Evolutionary conservation across 73 alveolate genomes (phyloP).

Genomic region (Uronychia binucleata): DNA sequence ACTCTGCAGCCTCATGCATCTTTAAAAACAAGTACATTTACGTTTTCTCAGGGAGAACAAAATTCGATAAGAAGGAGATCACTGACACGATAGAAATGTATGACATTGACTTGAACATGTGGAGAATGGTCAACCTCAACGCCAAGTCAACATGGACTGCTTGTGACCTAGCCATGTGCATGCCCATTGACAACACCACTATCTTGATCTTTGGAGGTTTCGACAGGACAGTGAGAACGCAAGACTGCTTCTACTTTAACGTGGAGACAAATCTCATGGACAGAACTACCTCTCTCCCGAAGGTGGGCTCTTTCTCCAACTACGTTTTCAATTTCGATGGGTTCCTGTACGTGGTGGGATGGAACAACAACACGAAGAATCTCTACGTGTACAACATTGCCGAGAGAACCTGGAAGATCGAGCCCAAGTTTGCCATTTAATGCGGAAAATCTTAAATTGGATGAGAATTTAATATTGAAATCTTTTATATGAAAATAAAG

Average conservation of each 20-base stretch:
- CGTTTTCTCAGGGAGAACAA: constrained; percentile 63
- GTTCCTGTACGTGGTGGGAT: constrained; percentile 57
- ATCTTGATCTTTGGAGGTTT: constrained; percentile 67
- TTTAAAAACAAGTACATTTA: constrained; percentile 58
- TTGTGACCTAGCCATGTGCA: constrained; percentile 68
- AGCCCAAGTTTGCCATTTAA: constrained; percentile 52
- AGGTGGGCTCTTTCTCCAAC: constrained; percentile 64
- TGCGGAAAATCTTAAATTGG: neutral
- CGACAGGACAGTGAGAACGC: constrained; percentile 59
- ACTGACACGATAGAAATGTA: constrained; percentile 68
- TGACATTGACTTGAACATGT: constrained; percentile 56
- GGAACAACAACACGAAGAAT: constrained; percentile 67
- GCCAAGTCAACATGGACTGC: constrained; percentile 67
- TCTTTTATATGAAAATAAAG: neutral
- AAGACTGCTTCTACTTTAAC: constrained; percentile 63
- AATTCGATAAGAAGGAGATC: constrained; percentile 62
- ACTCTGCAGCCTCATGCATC: constrained; percentile 63
- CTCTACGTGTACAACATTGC: constrained; percentile 51
- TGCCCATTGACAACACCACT: constrained; percentile 62
- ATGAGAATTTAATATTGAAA: neutral
- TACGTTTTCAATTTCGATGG: constrained; percentile 62
- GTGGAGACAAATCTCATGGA: constrained; percentile 59
- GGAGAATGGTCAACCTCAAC: constrained; percentile 63
- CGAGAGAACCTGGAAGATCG: constrained; percentile 66
- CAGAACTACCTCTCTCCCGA: constrained; percentile 53